A percentile compares a stretch with the other conserved stretches of the same genome.
These are phyloP conservation scores for Reticulascus tulasneorum DNA, from an alignment of 2,329 filamentous ascomycete genomes.

Conservation along the genomic window DNA sequence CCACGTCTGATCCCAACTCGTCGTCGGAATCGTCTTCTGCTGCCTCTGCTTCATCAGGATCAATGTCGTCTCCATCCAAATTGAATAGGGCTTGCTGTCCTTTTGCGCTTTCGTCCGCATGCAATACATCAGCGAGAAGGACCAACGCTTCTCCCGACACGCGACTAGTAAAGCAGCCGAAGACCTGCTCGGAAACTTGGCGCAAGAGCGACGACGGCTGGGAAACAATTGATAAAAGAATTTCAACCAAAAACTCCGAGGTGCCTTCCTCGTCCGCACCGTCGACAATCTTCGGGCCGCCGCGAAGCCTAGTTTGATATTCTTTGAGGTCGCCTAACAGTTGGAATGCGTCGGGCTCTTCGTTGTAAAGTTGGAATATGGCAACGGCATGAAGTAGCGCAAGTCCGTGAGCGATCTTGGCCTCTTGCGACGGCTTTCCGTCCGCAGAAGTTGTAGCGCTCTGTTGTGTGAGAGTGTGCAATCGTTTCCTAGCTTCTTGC, in stretches of 20 bases:
- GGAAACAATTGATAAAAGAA: conserved; percentile 84
- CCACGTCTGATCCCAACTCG: conserved; percentile 37
- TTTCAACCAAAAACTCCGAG: conserved; percentile 75
- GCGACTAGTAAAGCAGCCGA: conserved; percentile 73
- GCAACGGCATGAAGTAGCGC: conserved; percentile 80
- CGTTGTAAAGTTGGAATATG: conserved; percentile 84
- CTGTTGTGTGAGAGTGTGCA: conserved; percentile 48
- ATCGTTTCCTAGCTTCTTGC: conserved; percentile 45
- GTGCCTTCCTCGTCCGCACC: conserved; percentile 49
- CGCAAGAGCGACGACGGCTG: conserved; percentile 81
- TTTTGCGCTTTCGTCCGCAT: conserved; percentile 73
- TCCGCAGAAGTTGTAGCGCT: conserved; percentile 16
- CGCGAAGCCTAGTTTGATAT: conserved; percentile 65
- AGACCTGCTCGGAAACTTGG: conserved; percentile 83
- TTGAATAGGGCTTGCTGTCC: conserved; percentile 86
- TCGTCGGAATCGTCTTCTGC: conserved; percentile 39
- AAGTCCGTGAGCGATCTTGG: conserved; percentile 57
- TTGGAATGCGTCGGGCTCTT: conserved; percentile 78
- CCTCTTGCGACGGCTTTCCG: conserved; percentile 28
- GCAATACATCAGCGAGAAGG: conserved; percentile 62
- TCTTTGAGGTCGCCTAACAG: conserved; percentile 78
- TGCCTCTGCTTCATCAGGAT: conserved; percentile 36
- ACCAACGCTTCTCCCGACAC: conserved; percentile 71
- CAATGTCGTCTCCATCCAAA: conserved; percentile 57
- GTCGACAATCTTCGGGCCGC: too few relatives aligned